These are phyloP conservation scores for Candida ovalis DNA, from an alignment of 805 yeast species.

Conservation along the genomic window DNA sequence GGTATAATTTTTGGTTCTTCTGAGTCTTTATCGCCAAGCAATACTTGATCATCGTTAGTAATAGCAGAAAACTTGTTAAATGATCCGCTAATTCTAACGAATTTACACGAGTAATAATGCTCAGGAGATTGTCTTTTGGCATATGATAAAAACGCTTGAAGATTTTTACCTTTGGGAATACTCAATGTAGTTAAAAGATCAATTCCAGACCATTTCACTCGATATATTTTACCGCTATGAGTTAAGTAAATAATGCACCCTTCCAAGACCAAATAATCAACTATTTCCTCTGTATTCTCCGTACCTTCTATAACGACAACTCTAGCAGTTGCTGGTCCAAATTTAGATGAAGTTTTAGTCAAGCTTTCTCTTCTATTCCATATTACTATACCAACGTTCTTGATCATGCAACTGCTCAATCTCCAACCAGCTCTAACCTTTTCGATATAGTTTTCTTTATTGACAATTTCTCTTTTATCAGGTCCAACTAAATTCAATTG, in stretches of 20 bases:
- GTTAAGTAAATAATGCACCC: slow-evolving; percentile 49
- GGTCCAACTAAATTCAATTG: slow-evolving; percentile 36
- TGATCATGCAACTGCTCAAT: slow-evolving; percentile 45
- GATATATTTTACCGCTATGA: slow-evolving; percentile 37
- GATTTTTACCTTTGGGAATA: slow-evolving; percentile 3
- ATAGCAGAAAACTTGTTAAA: slow-evolving; percentile 53
- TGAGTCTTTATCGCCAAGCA: slow-evolving; percentile 34
- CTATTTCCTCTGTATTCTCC: slow-evolving; percentile 33
- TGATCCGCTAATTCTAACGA: slow-evolving; percentile 53
- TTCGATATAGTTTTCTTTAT: slow-evolving; percentile 28
- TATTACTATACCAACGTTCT: slow-evolving; percentile 49
- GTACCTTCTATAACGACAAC: slow-evolving; percentile 35
- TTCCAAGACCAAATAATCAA: slow-evolving; percentile 57
- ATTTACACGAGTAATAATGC: slow-evolving; percentile 26
- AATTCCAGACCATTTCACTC: slow-evolving; percentile 30
- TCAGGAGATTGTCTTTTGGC: slow-evolving; percentile 28
- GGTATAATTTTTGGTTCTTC: slow-evolving; percentile 34
- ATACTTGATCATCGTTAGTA: slow-evolving; percentile 45
- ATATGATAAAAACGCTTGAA: slow-evolving; percentile 30
- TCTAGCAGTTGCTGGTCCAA: slow-evolving; percentile 34
- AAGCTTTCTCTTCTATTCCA: slow-evolving; percentile 43
- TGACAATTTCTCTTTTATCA: slow-evolving; percentile 3
- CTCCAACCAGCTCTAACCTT: slow-evolving; percentile 69
- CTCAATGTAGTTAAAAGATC: slow-evolving; percentile 10
- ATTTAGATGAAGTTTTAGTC: slow-evolving; percentile 21